These are phyloP conservation scores for Cubamyces lactineus DNA, from an alignment of 768 basidiomycete genomes.

Conservation along the genomic window DNA sequence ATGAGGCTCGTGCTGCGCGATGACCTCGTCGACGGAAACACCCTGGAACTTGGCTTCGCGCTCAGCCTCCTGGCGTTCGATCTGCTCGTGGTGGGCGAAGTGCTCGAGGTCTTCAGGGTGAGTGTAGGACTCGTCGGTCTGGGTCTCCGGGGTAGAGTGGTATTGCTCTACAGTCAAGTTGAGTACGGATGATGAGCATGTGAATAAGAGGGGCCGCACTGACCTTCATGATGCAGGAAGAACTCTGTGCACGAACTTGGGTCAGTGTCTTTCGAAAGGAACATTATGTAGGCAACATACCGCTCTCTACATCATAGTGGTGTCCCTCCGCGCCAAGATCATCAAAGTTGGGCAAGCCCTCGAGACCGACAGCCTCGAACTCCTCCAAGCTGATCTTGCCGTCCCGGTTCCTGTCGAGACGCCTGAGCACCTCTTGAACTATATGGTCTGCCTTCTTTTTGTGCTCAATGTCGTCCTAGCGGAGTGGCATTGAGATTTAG, in stretches of 20 bases:
- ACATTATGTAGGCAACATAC: conserved; percentile 44
- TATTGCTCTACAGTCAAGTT: conserved; percentile 63
- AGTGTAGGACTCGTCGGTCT: conserved; percentile 91
- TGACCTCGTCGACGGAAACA: conserved; percentile 71
- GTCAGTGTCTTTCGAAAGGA: neutral
- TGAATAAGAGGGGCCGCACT: neutral
- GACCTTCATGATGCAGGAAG: conserved; percentile 97
- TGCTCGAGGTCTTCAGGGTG: conserved; percentile 95
- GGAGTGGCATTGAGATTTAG: neutral
- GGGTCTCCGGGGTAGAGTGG: conserved; percentile 96
- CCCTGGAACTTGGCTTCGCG: conserved; percentile 86
- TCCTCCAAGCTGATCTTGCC: conserved; percentile 71
- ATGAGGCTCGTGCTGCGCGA: conserved; percentile 53
- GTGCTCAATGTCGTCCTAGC: conserved; percentile 74
- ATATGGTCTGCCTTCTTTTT: conserved; percentile 82
- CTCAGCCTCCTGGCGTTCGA: conserved; percentile 83
- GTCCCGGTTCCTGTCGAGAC: conserved; percentile 77
- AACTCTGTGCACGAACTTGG: conserved; percentile 58
- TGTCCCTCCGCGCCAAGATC: conserved; percentile 88
- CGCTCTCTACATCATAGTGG: conserved; percentile 91
- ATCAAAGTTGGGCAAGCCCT: conserved; percentile 82
- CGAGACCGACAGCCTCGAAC: conserved; percentile 70
- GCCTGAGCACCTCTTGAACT: conserved; percentile 66
- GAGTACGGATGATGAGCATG: neutral
- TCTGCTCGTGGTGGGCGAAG: conserved; percentile 84